These are phyloP conservation scores for Copromyces sp. DNA, from an alignment of 495 filamentous ascomycete species.

Conservation along the genomic window DNA sequence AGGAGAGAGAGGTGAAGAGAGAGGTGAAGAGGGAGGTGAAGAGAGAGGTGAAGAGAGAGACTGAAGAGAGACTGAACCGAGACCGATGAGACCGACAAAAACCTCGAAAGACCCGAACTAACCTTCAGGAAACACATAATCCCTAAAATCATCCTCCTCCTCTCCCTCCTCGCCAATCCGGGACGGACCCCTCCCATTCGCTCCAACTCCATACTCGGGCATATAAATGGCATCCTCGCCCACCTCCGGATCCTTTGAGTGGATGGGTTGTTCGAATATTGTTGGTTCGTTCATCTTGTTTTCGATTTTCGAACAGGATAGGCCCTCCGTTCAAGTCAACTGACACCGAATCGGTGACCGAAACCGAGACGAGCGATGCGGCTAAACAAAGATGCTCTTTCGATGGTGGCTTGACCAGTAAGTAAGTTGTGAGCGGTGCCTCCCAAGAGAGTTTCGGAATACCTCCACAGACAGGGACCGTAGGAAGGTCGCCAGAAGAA, in stretches of 20 bases:
- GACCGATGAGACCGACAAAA: neutral
- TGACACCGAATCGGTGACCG: neutral
- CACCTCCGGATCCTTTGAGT: slow-evolving; percentile 17
- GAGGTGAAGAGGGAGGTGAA: too few species aligned
- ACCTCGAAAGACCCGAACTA: neutral
- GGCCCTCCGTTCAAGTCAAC: neutral
- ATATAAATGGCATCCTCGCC: neutral
- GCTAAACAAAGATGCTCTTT: neutral
- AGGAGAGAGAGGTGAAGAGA: neutral
- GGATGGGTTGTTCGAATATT: slow-evolving; percentile 26
- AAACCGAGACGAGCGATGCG: neutral
- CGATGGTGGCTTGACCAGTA: too few species aligned
- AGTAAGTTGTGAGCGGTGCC: too few species aligned
- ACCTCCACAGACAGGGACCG: neutral
- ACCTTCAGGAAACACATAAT: slow-evolving; percentile 31
- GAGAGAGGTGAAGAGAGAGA: neutral
- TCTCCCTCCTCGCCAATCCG: neutral
- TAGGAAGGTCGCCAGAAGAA: neutral
- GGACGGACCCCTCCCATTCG: neutral
- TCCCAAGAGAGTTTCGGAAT: neutral
- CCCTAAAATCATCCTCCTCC: slow-evolving; percentile 19
- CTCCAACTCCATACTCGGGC: neutral
- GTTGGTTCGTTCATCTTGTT: slow-evolving; percentile 24
- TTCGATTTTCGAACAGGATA: neutral
- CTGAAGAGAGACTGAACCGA: neutral